A percentile compares a stretch with the other conserved stretches of the same genome.
These are phyloP conservation scores for Eimeria tenella DNA, from an alignment of 169 alveolate species.

Conservation along the genomic window DNA sequence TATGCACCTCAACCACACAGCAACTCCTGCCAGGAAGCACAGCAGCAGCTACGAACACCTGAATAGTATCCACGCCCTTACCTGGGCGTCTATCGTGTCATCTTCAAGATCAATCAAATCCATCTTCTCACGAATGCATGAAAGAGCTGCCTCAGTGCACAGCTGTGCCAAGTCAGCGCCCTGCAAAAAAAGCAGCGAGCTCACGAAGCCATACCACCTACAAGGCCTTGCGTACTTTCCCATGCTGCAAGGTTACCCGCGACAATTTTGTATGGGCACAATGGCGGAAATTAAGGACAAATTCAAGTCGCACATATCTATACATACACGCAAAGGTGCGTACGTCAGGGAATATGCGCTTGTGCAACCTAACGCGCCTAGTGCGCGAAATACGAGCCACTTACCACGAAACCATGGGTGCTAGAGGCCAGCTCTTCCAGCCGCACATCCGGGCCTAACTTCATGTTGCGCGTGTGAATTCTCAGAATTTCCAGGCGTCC, in stretches of 20 bases:
- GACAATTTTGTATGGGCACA: neutral
- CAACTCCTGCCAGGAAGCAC: neutral
- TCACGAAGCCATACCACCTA: no score
- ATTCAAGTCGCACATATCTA: neutral
- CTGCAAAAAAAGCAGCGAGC: constrained; percentile 32
- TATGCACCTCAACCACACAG: no score
- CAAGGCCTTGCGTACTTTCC: no score
- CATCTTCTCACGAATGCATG: constrained; percentile 99
- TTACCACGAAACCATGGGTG: constrained; percentile 99
- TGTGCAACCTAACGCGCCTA: neutral
- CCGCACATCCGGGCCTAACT: constrained; percentile 98
- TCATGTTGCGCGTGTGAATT: constrained; percentile 99
- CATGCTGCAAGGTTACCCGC: no score
- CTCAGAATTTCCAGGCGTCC: constrained; percentile 99
- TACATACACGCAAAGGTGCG: neutral
- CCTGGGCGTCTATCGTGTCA: constrained; percentile 98
- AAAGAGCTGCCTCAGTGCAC: constrained; percentile 98
- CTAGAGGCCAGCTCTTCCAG: constrained; percentile 98
- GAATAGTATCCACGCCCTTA: neutral
- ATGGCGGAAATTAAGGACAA: neutral
- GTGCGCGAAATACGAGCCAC: neutral
- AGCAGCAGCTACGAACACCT: neutral
- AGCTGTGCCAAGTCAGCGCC: constrained; percentile 98
- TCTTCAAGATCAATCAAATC: constrained; percentile 99
- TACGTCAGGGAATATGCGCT: neutral